Evolutionary conservation across 495 filamentous ascomycete species (phyloP).

Genomic region (Xylaria curta): DNA sequence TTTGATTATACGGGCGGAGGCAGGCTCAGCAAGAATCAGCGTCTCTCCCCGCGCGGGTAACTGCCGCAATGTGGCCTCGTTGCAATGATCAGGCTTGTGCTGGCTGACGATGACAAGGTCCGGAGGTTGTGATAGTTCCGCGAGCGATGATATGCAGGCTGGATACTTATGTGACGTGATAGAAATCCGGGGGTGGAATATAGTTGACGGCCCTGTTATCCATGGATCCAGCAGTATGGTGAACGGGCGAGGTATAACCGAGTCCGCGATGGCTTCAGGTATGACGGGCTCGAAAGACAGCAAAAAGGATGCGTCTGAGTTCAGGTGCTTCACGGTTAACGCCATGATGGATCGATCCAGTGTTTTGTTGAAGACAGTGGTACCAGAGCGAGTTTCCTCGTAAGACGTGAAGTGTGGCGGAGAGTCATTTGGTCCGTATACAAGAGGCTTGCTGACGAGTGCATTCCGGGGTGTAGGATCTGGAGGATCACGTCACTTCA

Average conservation of each 20-base stretch:
- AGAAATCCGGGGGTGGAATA: constrained; percentile 68
- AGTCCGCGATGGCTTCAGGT: constrained; percentile 35
- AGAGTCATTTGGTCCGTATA: constrained; percentile 9
- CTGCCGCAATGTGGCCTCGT: constrained; percentile 68
- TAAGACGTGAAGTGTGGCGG: constrained; percentile 6
- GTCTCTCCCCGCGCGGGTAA: constrained; percentile 61
- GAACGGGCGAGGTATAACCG: constrained; percentile 56
- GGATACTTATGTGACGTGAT: constrained; percentile 58
- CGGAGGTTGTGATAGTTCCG: constrained; percentile 61
- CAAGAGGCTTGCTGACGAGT: constrained; percentile 3
- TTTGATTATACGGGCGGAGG: constrained; percentile 64
- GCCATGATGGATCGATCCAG: constrained; percentile 57
- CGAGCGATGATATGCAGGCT: constrained; percentile 64
- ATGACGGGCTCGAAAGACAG: constrained; percentile 64
- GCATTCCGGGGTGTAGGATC: constrained; percentile 1
- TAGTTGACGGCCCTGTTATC: constrained; percentile 66
- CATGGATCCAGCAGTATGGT: constrained; percentile 75
- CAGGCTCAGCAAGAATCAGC: constrained; percentile 68
- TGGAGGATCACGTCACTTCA: constrained; percentile 3
- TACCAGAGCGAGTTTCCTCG: not conserved
- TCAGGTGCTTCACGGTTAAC: constrained; percentile 68
- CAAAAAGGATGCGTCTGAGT: constrained; percentile 73
- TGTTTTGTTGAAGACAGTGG: not conserved
- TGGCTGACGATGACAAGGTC: constrained; percentile 75
- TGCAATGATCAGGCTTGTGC: constrained; percentile 73